These are phyloP conservation scores for Schizonepeta tenuifolia DNA, from an alignment of 257 asterid genomes.

Conservation along the genomic window DNA sequence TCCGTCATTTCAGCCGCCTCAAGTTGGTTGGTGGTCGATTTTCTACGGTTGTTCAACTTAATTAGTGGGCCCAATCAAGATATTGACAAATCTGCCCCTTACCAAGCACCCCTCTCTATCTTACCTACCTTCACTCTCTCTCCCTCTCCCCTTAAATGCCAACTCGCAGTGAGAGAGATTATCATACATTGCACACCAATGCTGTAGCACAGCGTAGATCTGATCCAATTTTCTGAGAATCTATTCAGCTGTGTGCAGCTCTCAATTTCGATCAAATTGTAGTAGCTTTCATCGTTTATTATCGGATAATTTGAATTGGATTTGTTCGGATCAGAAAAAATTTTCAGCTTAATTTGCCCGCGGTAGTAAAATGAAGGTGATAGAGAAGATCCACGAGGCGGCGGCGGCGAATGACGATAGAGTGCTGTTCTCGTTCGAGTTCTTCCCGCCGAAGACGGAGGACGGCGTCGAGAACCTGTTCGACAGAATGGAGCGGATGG, in stretches of 20 bases:
- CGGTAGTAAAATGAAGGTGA: constrained; percentile 76
- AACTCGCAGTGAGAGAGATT: constrained; percentile 3
- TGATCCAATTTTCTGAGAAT: constrained; percentile 15
- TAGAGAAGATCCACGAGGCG: constrained; percentile 81
- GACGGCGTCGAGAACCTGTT: constrained; percentile 97
- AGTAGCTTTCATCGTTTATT: not conserved
- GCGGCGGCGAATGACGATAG: constrained; percentile 52
- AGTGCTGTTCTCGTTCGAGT: constrained; percentile 90
- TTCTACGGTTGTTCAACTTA: not conserved
- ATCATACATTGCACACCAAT: constrained; percentile 3
- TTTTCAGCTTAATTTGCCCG: not conserved
- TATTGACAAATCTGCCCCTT: constrained; percentile 34
- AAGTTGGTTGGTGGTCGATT: constrained; percentile 29
- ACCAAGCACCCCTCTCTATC: constrained; percentile 22
- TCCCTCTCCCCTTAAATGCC: constrained; percentile 3
- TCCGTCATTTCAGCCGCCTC: constrained; percentile 7
- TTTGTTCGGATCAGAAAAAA: constrained; percentile 17
- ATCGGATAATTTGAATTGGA: constrained; percentile 10
- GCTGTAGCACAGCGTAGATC: constrained; percentile 34
- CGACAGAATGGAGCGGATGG: constrained; percentile 98
- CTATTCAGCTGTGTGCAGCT: constrained; percentile 26
- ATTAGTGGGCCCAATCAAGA: not conserved
- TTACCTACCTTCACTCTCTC: constrained; percentile 27
- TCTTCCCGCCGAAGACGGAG: constrained; percentile 97
- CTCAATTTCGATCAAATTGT: not conserved